phyloP scores from a whole-genome alignment of 768 basidiomycete genomes.

The Pleurotus tuber-regium region DNA sequence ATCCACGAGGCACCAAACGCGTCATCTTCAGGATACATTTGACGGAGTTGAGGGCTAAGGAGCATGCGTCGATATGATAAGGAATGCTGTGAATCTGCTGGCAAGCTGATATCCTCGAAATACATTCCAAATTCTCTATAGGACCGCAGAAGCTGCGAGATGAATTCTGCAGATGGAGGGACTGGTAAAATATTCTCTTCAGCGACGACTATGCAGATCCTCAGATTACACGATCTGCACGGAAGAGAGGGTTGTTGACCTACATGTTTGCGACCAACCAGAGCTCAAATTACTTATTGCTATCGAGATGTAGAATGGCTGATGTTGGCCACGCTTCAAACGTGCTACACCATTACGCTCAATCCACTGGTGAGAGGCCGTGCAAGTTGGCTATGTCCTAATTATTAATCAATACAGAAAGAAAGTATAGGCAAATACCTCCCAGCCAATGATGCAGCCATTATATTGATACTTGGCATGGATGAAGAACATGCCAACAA shows the following conservation, averaged over 20 bases:
- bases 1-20: conserved; percentile 30
- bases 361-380: conserved; percentile 42
- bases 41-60: conserved; percentile 33
- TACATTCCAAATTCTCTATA: conserved; percentile 12
- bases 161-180: not conserved
- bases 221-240: not conserved
- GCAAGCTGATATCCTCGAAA: conserved; percentile 14
- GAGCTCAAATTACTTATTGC: conserved; percentile 23
- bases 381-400: conserved; percentile 30
- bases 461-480: conserved; percentile 37
- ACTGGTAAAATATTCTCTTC: conserved; percentile 31
- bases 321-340: conserved; percentile 37
- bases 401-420: not conserved
- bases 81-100: too few relatives aligned
- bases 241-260: conserved; percentile 13
- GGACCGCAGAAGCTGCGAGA: not conserved
- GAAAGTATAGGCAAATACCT: conserved; percentile 29
- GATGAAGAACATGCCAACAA: conserved; percentile 48
- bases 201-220: conserved; percentile 26
- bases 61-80: conserved; percentile 29
- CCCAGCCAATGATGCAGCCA: conserved; percentile 49
- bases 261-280: conserved; percentile 37
- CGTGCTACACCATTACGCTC: conserved; percentile 37
- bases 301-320: conserved; percentile 46
- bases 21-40: conserved; percentile 41